A percentile compares a stretch with the other conserved stretches of the same genome.
Evolutionary conservation across 2,329 filamentous ascomycete genomes (phyloP).

Genomic region (Colletotrichum sp.): DNA sequence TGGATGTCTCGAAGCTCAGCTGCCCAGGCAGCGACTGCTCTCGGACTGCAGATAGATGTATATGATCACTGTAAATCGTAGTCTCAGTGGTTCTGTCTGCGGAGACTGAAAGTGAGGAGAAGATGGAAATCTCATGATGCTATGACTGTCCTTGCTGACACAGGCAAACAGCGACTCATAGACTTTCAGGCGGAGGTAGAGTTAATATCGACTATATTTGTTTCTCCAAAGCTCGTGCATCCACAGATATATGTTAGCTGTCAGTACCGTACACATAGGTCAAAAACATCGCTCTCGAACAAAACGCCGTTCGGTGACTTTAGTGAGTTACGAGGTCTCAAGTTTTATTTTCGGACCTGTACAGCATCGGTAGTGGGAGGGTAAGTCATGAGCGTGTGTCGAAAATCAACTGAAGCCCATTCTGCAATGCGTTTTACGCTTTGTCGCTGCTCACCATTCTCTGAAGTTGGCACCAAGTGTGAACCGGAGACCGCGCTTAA

Average conservation of each 20-base stretch:
- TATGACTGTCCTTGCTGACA: fast-evolving
- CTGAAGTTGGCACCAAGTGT: not conserved
- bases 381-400: not conserved
- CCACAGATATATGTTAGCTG: fast-evolving
- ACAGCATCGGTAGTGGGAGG: fast-evolving
- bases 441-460: not conserved
- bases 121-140: fast-evolving
- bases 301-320: not conserved
- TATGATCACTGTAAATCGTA: not conserved
- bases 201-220: fast-evolving
- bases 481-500: too few species aligned
- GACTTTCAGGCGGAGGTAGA: fast-evolving
- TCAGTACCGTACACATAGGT: fast-evolving
- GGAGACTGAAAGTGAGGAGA: fast-evolving
- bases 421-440: not conserved
- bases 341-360: not conserved
- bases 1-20: not conserved
- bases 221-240: not conserved
- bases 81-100: not conserved
- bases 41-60: not conserved
- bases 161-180: not conserved
- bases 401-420: not conserved
- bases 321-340: not conserved
- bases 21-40: not conserved
- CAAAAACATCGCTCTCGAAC: not conserved